phyloP scores from a whole-genome alignment of 176 grass and related monocot genomes.

The Triticum dicoccoides region DNA sequence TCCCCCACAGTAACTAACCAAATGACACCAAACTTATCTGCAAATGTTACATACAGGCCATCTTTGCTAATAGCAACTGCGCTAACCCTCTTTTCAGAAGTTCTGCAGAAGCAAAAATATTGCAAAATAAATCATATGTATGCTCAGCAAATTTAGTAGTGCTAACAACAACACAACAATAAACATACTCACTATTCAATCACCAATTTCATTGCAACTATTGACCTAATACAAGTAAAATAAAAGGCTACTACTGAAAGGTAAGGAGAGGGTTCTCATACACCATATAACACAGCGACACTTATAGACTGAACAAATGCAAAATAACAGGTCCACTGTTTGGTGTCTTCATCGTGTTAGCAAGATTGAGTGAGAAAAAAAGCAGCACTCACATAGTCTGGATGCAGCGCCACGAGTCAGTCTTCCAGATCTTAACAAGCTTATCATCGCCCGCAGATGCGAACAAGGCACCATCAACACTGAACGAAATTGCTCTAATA shows the following conservation, averaged over 20 bases:
- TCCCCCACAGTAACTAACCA: conserved; percentile 53
- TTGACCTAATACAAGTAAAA: background rate
- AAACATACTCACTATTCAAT: background rate
- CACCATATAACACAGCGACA: background rate
- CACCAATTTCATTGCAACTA: background rate
- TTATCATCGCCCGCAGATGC: conserved; percentile 85
- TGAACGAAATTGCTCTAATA: conserved; percentile 69
- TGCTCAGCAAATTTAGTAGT: background rate
- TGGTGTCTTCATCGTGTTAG: background rate
- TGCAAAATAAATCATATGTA: conserved; percentile 2
- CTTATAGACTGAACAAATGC: background rate
- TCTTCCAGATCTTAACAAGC: conserved; percentile 82
- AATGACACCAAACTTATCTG: conserved; percentile 89
- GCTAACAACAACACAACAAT: background rate
- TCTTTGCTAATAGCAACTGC: conserved; percentile 67
- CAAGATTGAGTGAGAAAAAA: background rate
- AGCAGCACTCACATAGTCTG: conserved; percentile 57
- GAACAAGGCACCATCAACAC: conserved; percentile 50
- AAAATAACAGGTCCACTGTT: background rate
- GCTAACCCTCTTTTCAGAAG: conserved; percentile 81
- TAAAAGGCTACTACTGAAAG: background rate
- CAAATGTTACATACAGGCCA: conserved; percentile 63
- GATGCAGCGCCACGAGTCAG: conserved; percentile 64
- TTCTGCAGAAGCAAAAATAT: conserved; percentile 47
- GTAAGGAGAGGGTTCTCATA: background rate